Evolutionary conservation across 768 basidiomycete genomes (phyloP).

Genomic region (Phaeotremella fagi): DNA sequence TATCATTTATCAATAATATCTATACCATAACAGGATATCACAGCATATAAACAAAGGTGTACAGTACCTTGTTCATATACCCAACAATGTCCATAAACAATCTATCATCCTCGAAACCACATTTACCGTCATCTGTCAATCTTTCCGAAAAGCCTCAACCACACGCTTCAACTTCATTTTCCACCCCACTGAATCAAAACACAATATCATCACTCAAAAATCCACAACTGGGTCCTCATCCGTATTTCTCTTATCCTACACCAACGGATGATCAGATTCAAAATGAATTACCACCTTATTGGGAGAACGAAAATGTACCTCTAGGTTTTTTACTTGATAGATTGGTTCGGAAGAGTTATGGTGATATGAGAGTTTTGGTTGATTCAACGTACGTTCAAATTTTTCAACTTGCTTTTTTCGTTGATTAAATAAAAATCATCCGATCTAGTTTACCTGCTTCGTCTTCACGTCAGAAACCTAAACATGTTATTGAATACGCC

Average conservation of each 20-base stretch:
- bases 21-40: too few relatives aligned
- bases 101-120: too few relatives aligned
- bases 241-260: constrained; percentile 34
- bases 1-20: too few relatives aligned
- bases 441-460: constrained; percentile 24
- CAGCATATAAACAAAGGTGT: too few relatives aligned
- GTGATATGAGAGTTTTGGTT: constrained; percentile 29
- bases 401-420: neutral
- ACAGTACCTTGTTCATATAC: too few relatives aligned
- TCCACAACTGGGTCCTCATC: constrained; percentile 33
- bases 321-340: constrained; percentile 29
- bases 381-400: constrained; percentile 19
- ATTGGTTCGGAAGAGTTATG: constrained; percentile 28
- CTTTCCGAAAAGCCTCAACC: constrained; percentile 7
- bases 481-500: constrained; percentile 38
- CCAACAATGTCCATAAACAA: too few relatives aligned
- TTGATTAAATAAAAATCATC: neutral
- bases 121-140: neutral
- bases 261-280: constrained; percentile 29
- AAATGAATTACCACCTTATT: constrained; percentile 37
- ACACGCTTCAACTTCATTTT: constrained; percentile 10
- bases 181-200: neutral
- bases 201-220: constrained; percentile 6
- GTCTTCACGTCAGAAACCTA: constrained; percentile 22
- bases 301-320: constrained; percentile 31